Evolutionary conservation across 495 filamentous ascomycete genomes (phyloP).

Genomic region (Lophium mytilinum): DNA sequence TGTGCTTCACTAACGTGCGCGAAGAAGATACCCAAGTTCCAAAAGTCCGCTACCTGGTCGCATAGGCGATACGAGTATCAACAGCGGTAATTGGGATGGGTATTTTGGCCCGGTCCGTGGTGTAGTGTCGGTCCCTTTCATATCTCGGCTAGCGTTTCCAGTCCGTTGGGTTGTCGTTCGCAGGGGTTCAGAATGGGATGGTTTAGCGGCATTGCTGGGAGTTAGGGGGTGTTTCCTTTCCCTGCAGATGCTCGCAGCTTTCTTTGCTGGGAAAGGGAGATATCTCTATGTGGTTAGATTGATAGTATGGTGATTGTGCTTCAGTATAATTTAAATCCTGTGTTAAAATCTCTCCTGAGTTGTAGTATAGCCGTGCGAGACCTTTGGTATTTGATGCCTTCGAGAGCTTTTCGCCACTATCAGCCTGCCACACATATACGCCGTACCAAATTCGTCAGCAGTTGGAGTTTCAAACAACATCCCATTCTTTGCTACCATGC

Average conservation of each 20-base stretch:
- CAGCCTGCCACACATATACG: no score
- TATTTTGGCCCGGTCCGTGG: background rate
- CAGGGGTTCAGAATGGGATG: background rate
- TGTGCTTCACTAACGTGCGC: background rate
- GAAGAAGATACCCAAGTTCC: background rate
- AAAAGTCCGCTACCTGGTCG: background rate
- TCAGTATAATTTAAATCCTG: no score
- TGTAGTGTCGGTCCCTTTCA: background rate
- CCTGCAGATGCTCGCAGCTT: background rate
- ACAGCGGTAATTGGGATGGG: background rate
- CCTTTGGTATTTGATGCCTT: no score
- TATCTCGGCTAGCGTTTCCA: background rate
- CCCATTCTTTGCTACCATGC: conserved; percentile 21
- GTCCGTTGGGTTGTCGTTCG: background rate
- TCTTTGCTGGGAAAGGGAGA: no score
- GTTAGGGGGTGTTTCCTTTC: background rate
- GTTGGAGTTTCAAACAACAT: conserved; percentile 6
- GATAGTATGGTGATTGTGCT: no score
- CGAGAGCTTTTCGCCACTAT: no score
- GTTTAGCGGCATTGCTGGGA: conserved; percentile 19
- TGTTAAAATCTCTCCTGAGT: no score
- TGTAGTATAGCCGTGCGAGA: no score
- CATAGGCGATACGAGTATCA: background rate
- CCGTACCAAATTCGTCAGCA: background rate
- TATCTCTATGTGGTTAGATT: no score